phyloP scores from a whole-genome alignment of 768 basidiomycete species.

The Gymnopilus junonius region DNA sequence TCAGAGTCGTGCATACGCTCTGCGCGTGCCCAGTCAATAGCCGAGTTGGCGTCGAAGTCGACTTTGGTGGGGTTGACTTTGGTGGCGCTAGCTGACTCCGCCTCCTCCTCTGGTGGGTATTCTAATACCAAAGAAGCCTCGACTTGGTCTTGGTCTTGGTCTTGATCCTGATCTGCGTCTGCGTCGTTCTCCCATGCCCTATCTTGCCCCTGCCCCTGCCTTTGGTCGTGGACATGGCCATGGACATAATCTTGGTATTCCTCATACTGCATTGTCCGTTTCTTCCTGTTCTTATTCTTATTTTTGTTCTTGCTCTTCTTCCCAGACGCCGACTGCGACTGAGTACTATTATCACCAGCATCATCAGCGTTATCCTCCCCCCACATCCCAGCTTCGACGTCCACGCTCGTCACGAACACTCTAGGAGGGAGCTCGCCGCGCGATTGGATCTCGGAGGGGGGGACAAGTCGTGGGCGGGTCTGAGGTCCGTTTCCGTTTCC shows the following conservation, averaged over 20 bases:
- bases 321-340: no score
- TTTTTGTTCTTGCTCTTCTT: neutral
- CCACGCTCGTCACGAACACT: conserved; percentile 73
- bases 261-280: conserved; percentile 37
- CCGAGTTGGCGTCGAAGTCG: conserved; percentile 1
- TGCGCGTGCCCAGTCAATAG: conserved; percentile 42
- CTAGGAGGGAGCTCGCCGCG: conserved; percentile 56
- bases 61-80: neutral
- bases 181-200: neutral
- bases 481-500: no score
- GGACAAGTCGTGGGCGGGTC: conserved; percentile 44
- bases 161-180: neutral
- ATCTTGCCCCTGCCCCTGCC: neutral
- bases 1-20: conserved; percentile 31
- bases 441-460: conserved; percentile 65
- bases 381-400: conserved; percentile 61
- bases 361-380: conserved; percentile 11
- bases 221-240: no score
- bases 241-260: no score
- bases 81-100: conserved; percentile 3
- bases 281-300: conserved; percentile 25
- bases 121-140: conserved; percentile 19
- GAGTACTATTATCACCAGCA: neutral
- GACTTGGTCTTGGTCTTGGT: conserved; percentile 5
- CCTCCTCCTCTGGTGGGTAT: conserved; percentile 15